A percentile compares a stretch with the other conserved stretches of the same genome.
Evolutionary conservation across 345 rosid species (phyloP).

Genomic region (Corymbia maculata): DNA sequence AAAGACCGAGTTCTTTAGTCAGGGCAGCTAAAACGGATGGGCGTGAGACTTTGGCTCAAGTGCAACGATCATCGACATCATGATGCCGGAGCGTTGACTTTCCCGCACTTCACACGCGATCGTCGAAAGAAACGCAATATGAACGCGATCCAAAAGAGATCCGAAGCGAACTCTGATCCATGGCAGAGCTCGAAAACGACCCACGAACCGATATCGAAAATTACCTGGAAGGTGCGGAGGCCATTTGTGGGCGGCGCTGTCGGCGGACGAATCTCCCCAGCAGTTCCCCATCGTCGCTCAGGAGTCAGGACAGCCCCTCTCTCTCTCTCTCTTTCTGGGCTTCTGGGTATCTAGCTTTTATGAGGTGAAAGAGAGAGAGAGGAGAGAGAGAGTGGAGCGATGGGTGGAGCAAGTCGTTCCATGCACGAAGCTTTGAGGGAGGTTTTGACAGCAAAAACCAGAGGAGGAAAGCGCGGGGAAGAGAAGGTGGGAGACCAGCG

Average conservation of each 20-base stretch:
- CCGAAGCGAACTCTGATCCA: not conserved
- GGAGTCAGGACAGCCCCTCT: not conserved
- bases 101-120: not conserved
- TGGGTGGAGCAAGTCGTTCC: not conserved
- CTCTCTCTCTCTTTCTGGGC: not conserved
- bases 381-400: not conserved
- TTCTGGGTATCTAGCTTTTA: not conserved
- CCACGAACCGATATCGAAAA: not conserved
- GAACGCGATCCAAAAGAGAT: not conserved
- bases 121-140: not conserved
- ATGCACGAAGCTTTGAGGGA: not conserved
- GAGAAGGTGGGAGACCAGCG: not conserved
- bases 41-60: not conserved
- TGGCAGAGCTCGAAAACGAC: not conserved
- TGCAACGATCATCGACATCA: not conserved
- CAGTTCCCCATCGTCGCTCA: conserved; percentile 2
- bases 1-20: not conserved
- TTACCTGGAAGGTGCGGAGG: not conserved
- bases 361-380: not conserved
- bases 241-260: not conserved
- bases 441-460: not conserved
- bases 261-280: not conserved
- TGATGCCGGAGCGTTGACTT: not conserved
- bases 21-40: not conserved
- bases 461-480: not conserved